phyloP scores from a whole-genome alignment of 2,329 filamentous ascomycete genomes.

The Cladosporium cucumerinum region DNA sequence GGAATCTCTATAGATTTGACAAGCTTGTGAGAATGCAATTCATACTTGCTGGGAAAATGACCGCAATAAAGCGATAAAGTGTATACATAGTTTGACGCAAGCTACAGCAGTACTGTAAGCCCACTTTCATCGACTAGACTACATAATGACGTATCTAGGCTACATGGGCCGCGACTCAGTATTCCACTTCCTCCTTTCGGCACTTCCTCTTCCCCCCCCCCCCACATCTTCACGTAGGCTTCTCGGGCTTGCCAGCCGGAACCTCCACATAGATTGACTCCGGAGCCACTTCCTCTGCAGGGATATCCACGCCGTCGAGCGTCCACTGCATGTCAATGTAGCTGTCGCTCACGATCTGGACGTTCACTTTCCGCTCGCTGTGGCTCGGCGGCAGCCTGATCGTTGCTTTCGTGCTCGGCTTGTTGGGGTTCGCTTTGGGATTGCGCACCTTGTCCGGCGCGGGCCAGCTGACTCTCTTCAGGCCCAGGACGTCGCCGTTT shows the following conservation, averaged over 20 bases:
- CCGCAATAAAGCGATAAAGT: not conserved
- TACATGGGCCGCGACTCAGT: not conserved
- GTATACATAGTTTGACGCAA: not conserved
- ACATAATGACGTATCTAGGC: not conserved
- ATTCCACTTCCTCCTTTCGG: not conserved
- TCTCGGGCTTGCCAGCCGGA: conserved; percentile 32
- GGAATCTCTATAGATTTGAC: not conserved
- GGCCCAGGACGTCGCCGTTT: conserved; percentile 73
- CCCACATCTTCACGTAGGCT: conserved; percentile 14
- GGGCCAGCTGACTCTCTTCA: conserved; percentile 82
- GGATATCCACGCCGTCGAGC: conserved; percentile 51
- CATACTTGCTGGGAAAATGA: not conserved
- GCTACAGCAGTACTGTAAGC: not conserved
- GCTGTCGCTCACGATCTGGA: conserved; percentile 78
- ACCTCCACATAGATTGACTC: conserved; percentile 17
- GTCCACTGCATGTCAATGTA: conserved; percentile 74
- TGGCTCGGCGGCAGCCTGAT: conserved; percentile 59
- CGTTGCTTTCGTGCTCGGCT: conserved; percentile 53
- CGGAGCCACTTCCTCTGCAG: conserved; percentile 30
- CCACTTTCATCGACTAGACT: not conserved
- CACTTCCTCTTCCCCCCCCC: not conserved
- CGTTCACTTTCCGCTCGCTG: conserved; percentile 62
- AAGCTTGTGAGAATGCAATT: not conserved
- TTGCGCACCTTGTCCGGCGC: conserved; percentile 30
- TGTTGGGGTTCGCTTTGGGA: conserved; percentile 29